Conservation (phyloP, 768 basidiomycete genomes). For the Fistulinella prunicolor region DNA sequence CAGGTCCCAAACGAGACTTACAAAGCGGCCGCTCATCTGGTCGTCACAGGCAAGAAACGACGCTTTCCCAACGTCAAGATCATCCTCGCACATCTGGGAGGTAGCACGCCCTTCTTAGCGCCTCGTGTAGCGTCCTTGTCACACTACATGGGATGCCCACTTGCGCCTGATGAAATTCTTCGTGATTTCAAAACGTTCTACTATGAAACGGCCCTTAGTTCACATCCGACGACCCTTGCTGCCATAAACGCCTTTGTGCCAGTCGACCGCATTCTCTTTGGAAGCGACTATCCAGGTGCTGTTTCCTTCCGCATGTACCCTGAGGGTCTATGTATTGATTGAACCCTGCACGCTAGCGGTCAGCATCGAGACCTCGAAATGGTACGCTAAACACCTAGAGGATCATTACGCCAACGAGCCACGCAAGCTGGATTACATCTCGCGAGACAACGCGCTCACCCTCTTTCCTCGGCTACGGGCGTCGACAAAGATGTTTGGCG, state of each 20-base stretch:
- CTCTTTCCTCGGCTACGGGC: slow-evolving; percentile 46
- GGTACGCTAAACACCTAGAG: slow-evolving; percentile 59
- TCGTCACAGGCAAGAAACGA: slow-evolving; percentile 68
- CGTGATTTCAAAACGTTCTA: slow-evolving; percentile 70
- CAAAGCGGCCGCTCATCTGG: slow-evolving; percentile 77
- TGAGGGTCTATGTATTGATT: neutral
- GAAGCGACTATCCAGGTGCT: slow-evolving; percentile 75
- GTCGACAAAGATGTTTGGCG: neutral
- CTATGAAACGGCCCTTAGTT: slow-evolving; percentile 69
- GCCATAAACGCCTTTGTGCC: slow-evolving; percentile 51
- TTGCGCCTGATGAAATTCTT: slow-evolving; percentile 63
- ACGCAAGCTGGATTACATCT: slow-evolving; percentile 41
- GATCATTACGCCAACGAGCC: slow-evolving; percentile 43
- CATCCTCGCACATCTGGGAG: slow-evolving; percentile 75
- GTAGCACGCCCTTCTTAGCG: slow-evolving; percentile 61
- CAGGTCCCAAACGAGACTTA: slow-evolving; percentile 82
- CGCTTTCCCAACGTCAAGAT: slow-evolving; percentile 57
- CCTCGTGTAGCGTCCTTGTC: slow-evolving; percentile 68
- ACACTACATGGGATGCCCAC: slow-evolving; percentile 63
- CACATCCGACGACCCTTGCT: slow-evolving; percentile 49
- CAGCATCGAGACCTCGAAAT: slow-evolving; percentile 49
- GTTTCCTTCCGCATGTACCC: neutral
- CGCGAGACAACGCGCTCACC: slow-evolving; percentile 47
- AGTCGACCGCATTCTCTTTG: slow-evolving; percentile 57
- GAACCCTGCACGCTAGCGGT: slow-evolving; percentile 44